These are phyloP conservation scores for Ganoderma multipileum DNA, from an alignment of 1,284 basidiomycete species.

Conservation along the genomic window DNA sequence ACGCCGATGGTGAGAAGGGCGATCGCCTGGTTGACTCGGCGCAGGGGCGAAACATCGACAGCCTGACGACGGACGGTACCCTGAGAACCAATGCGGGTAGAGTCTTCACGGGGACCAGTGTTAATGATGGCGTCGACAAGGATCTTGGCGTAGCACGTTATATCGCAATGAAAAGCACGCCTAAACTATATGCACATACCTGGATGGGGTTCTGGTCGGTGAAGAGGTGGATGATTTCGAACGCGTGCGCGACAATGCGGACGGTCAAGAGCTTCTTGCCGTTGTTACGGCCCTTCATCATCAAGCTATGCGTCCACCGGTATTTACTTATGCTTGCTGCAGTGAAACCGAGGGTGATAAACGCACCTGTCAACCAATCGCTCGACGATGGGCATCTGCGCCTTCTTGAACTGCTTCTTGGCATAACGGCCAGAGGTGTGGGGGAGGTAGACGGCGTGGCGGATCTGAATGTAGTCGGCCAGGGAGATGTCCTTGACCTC, in stretches of 20 bases:
- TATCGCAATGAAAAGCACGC: no score
- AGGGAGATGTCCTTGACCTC: slow-evolving; percentile 99
- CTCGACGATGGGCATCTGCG: slow-evolving; percentile 99
- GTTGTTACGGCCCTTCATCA: slow-evolving; percentile 99
- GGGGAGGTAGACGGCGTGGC: slow-evolving; percentile 96
- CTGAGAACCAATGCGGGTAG: slow-evolving; percentile 99
- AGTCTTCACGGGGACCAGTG: slow-evolving; percentile 99
- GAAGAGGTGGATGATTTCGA: slow-evolving; percentile 99
- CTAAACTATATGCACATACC: slow-evolving; percentile 52
- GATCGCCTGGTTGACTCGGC: slow-evolving; percentile 98
- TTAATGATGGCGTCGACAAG: slow-evolving; percentile 99
- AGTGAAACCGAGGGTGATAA: neutral
- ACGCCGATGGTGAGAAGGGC: slow-evolving; percentile 95
- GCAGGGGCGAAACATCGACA: slow-evolving; percentile 98
- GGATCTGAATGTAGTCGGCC: slow-evolving; percentile 99
- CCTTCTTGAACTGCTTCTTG: slow-evolving; percentile 99
- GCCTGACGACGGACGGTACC: slow-evolving; percentile 99
- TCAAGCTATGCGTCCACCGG: slow-evolving; percentile 63
- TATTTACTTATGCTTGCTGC: neutral
- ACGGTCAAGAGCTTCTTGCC: slow-evolving; percentile 99
- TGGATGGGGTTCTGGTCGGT: slow-evolving; percentile 99
- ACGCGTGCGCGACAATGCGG: slow-evolving; percentile 99
- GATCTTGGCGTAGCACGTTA: slow-evolving; percentile 50
- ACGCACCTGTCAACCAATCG: slow-evolving; percentile 96
- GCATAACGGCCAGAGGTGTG: slow-evolving; percentile 99